Percentiles rank a stretch among this genome's conserved stretches.
Evolutionary conservation across 306 rosid species (phyloP).

Genomic region (Lathyrus oleraceus): DNA sequence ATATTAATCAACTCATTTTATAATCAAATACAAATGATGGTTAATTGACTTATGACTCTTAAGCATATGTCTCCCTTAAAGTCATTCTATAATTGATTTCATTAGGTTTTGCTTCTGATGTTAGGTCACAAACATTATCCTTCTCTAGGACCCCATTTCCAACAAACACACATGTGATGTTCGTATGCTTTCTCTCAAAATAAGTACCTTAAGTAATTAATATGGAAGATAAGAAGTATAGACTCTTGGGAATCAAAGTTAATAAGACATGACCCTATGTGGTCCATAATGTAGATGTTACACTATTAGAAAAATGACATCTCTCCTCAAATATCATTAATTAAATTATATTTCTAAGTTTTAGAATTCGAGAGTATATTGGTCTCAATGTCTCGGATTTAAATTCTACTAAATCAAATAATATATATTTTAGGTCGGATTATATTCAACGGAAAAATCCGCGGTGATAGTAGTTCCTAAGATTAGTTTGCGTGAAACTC

Average conservation of each 20-base stretch:
- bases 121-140: conserved; percentile 35
- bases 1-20: no score
- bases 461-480: no score
- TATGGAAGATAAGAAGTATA: background rate
- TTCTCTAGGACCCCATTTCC: conserved; percentile 46
- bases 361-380: no score
- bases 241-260: no score
- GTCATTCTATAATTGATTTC: conserved; percentile 40
- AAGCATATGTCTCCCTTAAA: conserved; percentile 18
- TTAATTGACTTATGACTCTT: conserved; percentile 30
- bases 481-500: no score
- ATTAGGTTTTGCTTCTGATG: conserved; percentile 27
- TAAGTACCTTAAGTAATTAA: conserved; percentile 26
- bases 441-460: no score
- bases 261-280: background rate
- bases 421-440: no score
- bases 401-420: no score
- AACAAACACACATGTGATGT: conserved; percentile 53
- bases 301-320: background rate
- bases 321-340: no score
- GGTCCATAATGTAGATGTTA: conserved; percentile 36
- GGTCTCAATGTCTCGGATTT: no score
- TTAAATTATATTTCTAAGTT: no score
- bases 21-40: conserved; percentile 38
- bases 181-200: conserved; percentile 36